Conservation (phyloP, 306 rosid genomes). For the Oemleria cerasiformis region DNA sequence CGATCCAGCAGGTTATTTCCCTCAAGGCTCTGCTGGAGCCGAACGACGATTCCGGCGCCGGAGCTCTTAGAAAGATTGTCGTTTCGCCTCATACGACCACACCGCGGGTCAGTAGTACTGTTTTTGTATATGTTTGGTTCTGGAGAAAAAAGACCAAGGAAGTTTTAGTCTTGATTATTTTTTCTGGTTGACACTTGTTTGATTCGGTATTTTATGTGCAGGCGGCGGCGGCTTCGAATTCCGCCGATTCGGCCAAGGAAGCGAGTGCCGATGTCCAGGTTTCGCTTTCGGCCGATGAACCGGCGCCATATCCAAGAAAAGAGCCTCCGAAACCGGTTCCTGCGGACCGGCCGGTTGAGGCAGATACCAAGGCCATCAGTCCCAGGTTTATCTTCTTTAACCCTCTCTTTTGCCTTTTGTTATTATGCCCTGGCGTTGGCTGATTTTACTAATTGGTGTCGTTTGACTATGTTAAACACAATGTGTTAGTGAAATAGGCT, state of each 20-base stretch:
- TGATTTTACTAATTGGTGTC: not conserved
- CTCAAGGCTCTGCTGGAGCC: conserved; percentile 95
- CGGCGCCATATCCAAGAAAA: conserved; percentile 27
- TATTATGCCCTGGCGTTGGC: not conserved
- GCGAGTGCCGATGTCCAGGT: conserved; percentile 48
- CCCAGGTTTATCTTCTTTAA: conserved; percentile 46
- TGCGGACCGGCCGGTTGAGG: conserved; percentile 41
- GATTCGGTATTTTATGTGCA: conserved; percentile 11
- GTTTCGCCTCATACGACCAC: conserved; percentile 25
- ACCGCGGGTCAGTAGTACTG: conserved; percentile 17
- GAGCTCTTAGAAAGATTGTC: conserved; percentile 42
- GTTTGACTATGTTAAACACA: not conserved
- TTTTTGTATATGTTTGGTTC: not conserved
- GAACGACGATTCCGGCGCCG: conserved; percentile 56
- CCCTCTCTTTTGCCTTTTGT: not conserved
- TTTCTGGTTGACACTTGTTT: not conserved
- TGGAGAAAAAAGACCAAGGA: not conserved
- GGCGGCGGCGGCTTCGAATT: conserved; percentile 56
- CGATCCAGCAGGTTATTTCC: conserved; percentile 97
- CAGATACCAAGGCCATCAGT: conserved; percentile 47
- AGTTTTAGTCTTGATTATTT: not conserved
- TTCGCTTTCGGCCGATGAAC: conserved; percentile 43
- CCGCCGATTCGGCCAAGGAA: conserved; percentile 44
- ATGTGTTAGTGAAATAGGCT: conserved; percentile 6
- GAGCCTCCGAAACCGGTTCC: conserved; percentile 48